phyloP scores from a whole-genome alignment of 2,329 filamentous ascomycete genomes.

The Botrytis sinoallii region DNA sequence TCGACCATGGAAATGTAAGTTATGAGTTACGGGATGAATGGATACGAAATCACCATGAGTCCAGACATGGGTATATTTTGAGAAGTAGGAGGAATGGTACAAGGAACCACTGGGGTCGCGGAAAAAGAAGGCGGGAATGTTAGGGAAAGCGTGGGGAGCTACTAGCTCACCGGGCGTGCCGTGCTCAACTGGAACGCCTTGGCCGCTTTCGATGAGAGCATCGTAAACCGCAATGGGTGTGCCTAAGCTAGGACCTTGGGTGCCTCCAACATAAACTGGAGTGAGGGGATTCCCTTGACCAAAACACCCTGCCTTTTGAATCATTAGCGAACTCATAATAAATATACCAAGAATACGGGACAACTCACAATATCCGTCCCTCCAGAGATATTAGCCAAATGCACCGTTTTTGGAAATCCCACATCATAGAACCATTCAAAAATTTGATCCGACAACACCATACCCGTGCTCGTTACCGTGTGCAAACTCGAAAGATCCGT shows the following conservation, averaged over 20 bases:
- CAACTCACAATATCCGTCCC: background rate
- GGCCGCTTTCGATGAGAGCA: background rate
- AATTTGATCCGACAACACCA: background rate
- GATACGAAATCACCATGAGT: background rate
- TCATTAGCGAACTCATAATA: background rate
- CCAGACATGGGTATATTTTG: background rate
- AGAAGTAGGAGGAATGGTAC: background rate
- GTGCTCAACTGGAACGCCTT: background rate
- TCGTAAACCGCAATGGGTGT: background rate
- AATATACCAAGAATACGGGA: background rate
- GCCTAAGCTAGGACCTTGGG: background rate
- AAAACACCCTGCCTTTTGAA: background rate
- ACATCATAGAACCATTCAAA: background rate
- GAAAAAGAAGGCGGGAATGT: background rate
- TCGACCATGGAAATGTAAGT: conserved; percentile 38
- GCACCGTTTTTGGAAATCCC: background rate
- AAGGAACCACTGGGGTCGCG: background rate
- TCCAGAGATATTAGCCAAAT: background rate
- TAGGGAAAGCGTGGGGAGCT: background rate
- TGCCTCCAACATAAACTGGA: background rate
- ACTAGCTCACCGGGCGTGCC: background rate
- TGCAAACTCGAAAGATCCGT: background rate
- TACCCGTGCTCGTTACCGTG: background rate
- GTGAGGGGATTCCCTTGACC: background rate
- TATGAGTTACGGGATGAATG: background rate